Evolutionary conservation across 2,329 filamentous ascomycete species (phyloP), one percentile per base, ranked within the genome.

Genomic region (Amauroascus niger): DNA sequence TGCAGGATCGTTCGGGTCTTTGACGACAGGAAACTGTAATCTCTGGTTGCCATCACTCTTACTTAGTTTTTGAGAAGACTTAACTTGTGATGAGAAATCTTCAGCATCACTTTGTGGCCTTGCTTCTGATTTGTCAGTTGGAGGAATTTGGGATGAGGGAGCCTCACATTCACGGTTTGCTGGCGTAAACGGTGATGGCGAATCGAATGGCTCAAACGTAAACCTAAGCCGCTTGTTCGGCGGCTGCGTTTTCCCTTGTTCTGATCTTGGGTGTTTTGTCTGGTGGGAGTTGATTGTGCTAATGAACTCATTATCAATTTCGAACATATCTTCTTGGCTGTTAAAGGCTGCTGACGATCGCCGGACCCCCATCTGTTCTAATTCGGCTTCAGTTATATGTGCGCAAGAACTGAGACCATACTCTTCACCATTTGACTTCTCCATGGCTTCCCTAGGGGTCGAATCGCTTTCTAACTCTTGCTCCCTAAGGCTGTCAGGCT

Each of bases 1-100:
- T 55, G 75, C 76, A 4, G 80, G 77, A 60, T 87, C 81, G 60
- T 82, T 77, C 0, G 83, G 79, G 60, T 91, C 81, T 68, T 95
- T 94, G 20, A 91, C 86, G 11, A 89, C 79, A 1, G 84, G 79
- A 62, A 88, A 94, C 26, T 76, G 77, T 24, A 88, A 71, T 20
- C 73, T 76, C 57, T 75, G 63, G 59, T 70, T 66, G 59, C 54
- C 51, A 6, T 64, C 64, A 47, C 65, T 68, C 43, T 63, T 58
- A 49, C 59, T 44, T 47, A 63, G 62, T 45, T 61, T 60, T 59
- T 65, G 63, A 2, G 63, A 64, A 28, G 63, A 65, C 32, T 61
- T 60, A 7, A 53, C 52, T 44, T 57, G 59, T 26, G 59, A 52
- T 18, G 62, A 60, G 7, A 61, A 65, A 6, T 54, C 24, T 39